Evolutionary conservation across 371 early-diverging fungal species (phyloP), one percentile per base, ranked within the genome.

Genomic region (Mucor saturninus): DNA sequence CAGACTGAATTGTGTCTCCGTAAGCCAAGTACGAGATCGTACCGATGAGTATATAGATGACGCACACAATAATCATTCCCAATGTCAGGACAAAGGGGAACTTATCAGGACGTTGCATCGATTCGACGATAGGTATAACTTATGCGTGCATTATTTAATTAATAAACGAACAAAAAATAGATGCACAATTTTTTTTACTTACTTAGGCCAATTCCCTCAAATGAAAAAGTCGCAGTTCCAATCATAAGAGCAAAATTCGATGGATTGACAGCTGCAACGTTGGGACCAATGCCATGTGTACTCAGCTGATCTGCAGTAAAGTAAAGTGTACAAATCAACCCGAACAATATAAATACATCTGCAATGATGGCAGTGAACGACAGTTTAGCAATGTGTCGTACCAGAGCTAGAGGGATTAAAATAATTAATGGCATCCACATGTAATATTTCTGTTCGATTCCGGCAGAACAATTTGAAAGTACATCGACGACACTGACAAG

Each of bases 221-320:
- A 93, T 8, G 91, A 87, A 70, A 88, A 93, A 45, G 91, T 84
- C 9, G 91, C 87, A 5, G 92, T 91, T 28, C 93, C 91, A 62
- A 91, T 83, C 74, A 90, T 88, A n/a, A 92, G 75, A 2, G 88
- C 81, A 72, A 91, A 88, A 32, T 80, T 76, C 29, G 79, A 58
- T n/a, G 72, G 59, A 71, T 91, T 90, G 53, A 90, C 80, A 56
- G 80, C 69, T 5, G 69, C 67, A 32, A 84, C 67, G 56, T 79
- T 71, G 26, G 83, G 79, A 5, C 79, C 83, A 14, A 68, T 49
- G 8, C 81, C 81, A n/a, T 59, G 21, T 3, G 48, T 37, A 14
- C 49, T 70, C n/a, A 80, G 32, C 38, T 59, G 48, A 38, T 65
- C 61, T 43, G 76, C 71, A 15, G 71, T 73, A 64, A 67, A 79